phyloP scores from a whole-genome alignment of 208 protist genomes.

The Wallacemonas sp. region DNA sequence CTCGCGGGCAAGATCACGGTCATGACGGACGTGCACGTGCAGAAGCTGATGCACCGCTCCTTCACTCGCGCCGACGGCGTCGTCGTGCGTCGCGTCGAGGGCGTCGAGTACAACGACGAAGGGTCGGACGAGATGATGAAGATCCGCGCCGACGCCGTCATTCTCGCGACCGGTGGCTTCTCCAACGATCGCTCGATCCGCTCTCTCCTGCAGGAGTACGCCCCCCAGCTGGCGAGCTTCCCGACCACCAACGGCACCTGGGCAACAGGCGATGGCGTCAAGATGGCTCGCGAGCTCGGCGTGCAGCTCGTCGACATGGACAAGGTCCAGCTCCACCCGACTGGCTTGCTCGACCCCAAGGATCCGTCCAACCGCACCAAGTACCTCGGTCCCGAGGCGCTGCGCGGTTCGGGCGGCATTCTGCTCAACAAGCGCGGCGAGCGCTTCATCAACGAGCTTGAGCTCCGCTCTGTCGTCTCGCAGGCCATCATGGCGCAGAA shows the following conservation, averaged over 20 bases:
- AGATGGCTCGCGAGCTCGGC: slow-evolving; percentile 66
- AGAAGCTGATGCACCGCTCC: slow-evolving; percentile 39
- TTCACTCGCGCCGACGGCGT: slow-evolving; percentile 35
- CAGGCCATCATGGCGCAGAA: slow-evolving; percentile 80
- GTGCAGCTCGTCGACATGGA: slow-evolving; percentile 92
- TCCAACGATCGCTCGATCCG: slow-evolving; percentile 53
- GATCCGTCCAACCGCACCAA: slow-evolving; percentile 87
- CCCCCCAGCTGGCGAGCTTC: slow-evolving; percentile 62
- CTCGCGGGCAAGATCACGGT: slow-evolving; percentile 59
- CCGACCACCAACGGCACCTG: slow-evolving; percentile 93
- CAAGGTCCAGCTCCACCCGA: slow-evolving; percentile 96
- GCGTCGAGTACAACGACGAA: slow-evolving; percentile 35
- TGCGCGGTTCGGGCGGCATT: slow-evolving; percentile 94
- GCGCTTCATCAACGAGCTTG: slow-evolving; percentile 96
- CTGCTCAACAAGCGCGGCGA: slow-evolving; percentile 91
- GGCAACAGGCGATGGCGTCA: slow-evolving; percentile 83
- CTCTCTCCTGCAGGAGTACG: slow-evolving; percentile 81
- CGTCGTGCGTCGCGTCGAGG: slow-evolving; percentile 41
- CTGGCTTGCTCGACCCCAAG: slow-evolving; percentile 92
- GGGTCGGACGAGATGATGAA: slow-evolving; percentile 29
- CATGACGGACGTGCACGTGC: slow-evolving; percentile 57
- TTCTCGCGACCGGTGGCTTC: slow-evolving; percentile 93
- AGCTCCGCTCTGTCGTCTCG: slow-evolving; percentile 93
- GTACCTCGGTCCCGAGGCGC: slow-evolving; percentile 95
- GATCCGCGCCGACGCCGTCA: slow-evolving; percentile 74